Evolutionary conservation across 1,284 basidiomycete species (phyloP), one percentile per base, ranked within the genome.

Genomic region (Malassezia japonica): DNA sequence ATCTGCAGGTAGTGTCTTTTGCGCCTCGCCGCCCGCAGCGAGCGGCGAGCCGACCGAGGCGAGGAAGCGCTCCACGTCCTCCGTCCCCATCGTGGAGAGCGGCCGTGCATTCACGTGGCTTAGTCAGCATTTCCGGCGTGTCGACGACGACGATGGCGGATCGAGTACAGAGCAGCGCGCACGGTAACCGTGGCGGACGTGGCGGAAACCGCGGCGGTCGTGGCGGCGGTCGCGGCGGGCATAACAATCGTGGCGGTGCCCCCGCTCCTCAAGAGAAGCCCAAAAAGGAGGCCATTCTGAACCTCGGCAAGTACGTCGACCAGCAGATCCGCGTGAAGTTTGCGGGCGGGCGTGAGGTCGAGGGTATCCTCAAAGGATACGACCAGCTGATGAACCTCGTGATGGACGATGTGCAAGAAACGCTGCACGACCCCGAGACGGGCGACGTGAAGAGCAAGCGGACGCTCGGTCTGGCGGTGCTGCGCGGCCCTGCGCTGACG

Each of bases 341-440:
- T 71, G 87, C 87, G 23, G 92, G 92, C 39, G 92, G 92, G 23
- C 78, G 92, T 25, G 88, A 96, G 80, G 94, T 96, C 38, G 85
- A 83, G 15, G 92, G 92, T 9, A 79, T 85, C 12, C 76, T 98
- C 59, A 98, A 98, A 75, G 92, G 92, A 12, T 96, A 84, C 70
- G 94, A 98, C 75, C 91, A 96, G 68, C 79, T 98, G 36, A 81
- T 98, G 64, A 98, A 98, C 74, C 82, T 98, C 49, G 92, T 92
- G 42, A 80, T 92, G 48, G 89, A 91, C 74, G 84, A 90, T 50
- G 87, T 91, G 4, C 79, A 83, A 63, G 89, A 91, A 73, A 77
- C 81, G 21, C 50, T 87, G 7, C 46, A 62, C 12, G 66, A 70
- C 23, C 60, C 65, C 1, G 59, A 56, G 35, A 54, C 50, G 7